These are phyloP conservation scores for Annulohypoxylon bovei DNA, from an alignment of 495 filamentous ascomycete genomes.

Conservation along the genomic window DNA sequence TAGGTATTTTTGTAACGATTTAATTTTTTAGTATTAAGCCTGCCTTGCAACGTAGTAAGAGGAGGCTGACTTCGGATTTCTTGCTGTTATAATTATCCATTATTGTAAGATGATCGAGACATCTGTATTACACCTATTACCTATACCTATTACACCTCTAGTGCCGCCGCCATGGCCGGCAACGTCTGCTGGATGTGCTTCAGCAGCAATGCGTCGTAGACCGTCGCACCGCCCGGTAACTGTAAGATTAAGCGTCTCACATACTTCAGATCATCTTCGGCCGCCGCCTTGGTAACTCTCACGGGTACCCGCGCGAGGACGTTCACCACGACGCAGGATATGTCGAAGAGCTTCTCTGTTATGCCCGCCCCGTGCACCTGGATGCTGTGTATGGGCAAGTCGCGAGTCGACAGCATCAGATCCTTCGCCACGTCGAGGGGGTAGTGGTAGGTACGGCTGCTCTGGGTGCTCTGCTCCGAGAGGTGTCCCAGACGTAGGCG, in stretches of 20 bases:
- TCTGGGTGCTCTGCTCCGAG: slow-evolving; percentile 46
- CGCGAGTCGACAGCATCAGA: slow-evolving; percentile 63
- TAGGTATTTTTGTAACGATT: background rate
- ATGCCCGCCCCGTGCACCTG: slow-evolving; percentile 71
- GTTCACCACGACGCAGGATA: slow-evolving; percentile 65
- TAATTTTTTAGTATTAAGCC: background rate
- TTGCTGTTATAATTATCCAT: background rate
- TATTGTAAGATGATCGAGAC: background rate
- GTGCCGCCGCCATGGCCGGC: slow-evolving; percentile 21
- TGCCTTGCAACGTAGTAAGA: background rate
- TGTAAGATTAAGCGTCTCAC: slow-evolving; percentile 37
- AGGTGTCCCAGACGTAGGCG: slow-evolving; percentile 50
- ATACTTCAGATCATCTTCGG: slow-evolving; percentile 35
- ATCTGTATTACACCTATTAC: slow-evolving; percentile 4
- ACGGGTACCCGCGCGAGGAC: slow-evolving; percentile 53
- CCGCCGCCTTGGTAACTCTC: slow-evolving; percentile 24
- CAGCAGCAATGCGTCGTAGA: slow-evolving; percentile 38
- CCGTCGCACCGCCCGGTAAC: slow-evolving; percentile 35
- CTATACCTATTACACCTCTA: slow-evolving; percentile 28
- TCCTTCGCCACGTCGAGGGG: slow-evolving; percentile 66
- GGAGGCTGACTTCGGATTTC: background rate
- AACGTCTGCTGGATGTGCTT: slow-evolving; percentile 44
- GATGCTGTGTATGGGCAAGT: slow-evolving; percentile 62
- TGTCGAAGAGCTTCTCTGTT: slow-evolving; percentile 66
- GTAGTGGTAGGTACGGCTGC: slow-evolving; percentile 57